Base-by-base conservation (phyloP, 441 rosid genomes). In the Oxalis stricta region DNA sequence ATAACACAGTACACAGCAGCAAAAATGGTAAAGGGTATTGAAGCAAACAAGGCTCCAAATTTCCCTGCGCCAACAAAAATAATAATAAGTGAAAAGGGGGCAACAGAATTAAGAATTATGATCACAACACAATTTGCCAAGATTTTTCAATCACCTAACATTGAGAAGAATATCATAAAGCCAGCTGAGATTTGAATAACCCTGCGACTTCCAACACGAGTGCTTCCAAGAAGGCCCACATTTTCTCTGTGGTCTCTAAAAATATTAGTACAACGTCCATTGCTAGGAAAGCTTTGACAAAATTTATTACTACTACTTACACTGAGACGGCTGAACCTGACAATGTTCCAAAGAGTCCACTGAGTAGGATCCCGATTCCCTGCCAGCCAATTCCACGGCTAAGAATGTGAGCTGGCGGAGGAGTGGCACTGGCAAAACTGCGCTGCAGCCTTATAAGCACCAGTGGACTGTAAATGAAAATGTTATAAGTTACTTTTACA, bases 371-470 rank as follows among this genome's bases (percentile, higher is more conserved):
- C 3, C 97, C 99, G 50, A 92, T 76, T 42, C 97, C 99, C 69
- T 91, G 98, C 99, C 99, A 92, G 28, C 99, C 99, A 29, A 92
- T 92, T 20, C 97, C 99, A 3, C 99, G 99, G 68, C 99, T 92
- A 64, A 92, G 97, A 32, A 92, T 83, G 64, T 84, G 93, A 50
- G 99, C 89, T 8, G 97, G 99, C 59, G 99, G 99, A 6, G 99
- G 99, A 1, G 99, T 92, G 16, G 99, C 97, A 38, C 99, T 92
- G 0, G 97, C 95, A n/a, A 92, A 66, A 17, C 97, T n/a, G 77
- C 1, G 99, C 73, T 26, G 99, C 97, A 36, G 99, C 94, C 69
- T 92, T 87, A 73, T 87, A 92, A 56, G 92, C 92, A 70, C 86
- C 99, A 13, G 95, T 87, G 31, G 99, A 87, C 99, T 87, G 71